phyloP scores from a whole-genome alignment of 331 rosid species.

The Malus hybrid region DNA sequence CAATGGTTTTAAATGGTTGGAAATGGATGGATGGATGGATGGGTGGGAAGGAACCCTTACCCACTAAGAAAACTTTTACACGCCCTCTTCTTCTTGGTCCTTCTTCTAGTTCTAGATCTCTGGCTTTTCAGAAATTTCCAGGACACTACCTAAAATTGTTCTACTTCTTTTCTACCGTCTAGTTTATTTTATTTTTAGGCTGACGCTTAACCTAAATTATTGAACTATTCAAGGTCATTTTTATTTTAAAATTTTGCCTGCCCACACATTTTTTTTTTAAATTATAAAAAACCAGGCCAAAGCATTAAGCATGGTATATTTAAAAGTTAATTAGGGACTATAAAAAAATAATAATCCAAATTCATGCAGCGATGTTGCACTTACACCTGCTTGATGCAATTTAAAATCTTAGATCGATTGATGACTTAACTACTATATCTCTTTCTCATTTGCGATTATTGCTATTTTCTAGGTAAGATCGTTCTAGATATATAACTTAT shows the following conservation, averaged over 20 bases:
- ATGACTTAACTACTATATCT: background rate
- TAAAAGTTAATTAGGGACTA: background rate
- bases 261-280: background rate
- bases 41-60: conserved; percentile 25
- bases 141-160: background rate
- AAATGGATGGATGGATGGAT: background rate
- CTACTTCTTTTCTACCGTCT: no score
- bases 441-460: background rate
- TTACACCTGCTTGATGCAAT: background rate
- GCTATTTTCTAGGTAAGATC: conserved; percentile 4
- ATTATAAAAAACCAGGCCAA: background rate
- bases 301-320: background rate
- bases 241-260: background rate
- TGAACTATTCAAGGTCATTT: background rate
- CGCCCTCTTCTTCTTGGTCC: background rate
- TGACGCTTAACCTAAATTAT: background rate
- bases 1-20: background rate
- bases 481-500: background rate
- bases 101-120: background rate
- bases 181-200: background rate
- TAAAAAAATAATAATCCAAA: background rate
- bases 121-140: conserved; percentile 19
- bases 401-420: background rate
- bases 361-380: background rate
- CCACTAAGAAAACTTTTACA: conserved; percentile 24